phyloP scores from a whole-genome alignment of 331 rosid genomes.

The Prunus yedoensis region DNA sequence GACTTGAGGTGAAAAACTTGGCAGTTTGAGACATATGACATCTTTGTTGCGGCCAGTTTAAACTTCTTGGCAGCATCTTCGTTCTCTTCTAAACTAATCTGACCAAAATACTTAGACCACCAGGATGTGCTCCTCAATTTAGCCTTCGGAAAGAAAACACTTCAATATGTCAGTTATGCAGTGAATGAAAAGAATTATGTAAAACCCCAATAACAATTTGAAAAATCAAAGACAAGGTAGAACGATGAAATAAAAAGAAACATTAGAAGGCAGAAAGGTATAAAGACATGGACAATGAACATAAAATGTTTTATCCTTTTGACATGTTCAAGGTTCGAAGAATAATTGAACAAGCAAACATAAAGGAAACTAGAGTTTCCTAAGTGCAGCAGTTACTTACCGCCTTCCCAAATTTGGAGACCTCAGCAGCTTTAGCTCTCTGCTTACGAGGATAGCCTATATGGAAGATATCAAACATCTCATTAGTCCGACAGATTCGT shows the following conservation, averaged over 20 bases:
- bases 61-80: constrained; percentile 59
- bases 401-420: constrained; percentile 64
- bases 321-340: not conserved
- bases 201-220: not conserved
- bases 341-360: not conserved
- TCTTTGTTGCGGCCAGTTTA: constrained; percentile 48
- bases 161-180: not conserved
- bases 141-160: constrained; percentile 44
- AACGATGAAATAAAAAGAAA: not conserved
- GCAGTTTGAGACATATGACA: constrained; percentile 50
- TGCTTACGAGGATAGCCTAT: constrained; percentile 58
- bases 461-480: constrained; percentile 1
- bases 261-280: not conserved
- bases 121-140: constrained; percentile 74
- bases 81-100: constrained; percentile 57
- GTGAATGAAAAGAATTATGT: not conserved
- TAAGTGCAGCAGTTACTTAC: constrained; percentile 46
- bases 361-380: constrained; percentile 1
- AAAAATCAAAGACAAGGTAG: not conserved
- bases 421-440: constrained; percentile 63
- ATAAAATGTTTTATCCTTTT: not conserved
- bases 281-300: not conserved
- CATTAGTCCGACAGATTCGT: not conserved
- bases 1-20: constrained; percentile 72
- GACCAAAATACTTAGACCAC: constrained; percentile 62